These are phyloP conservation scores for Daldinia grandis DNA, from an alignment of 495 filamentous ascomycete genomes.

Conservation along the genomic window DNA sequence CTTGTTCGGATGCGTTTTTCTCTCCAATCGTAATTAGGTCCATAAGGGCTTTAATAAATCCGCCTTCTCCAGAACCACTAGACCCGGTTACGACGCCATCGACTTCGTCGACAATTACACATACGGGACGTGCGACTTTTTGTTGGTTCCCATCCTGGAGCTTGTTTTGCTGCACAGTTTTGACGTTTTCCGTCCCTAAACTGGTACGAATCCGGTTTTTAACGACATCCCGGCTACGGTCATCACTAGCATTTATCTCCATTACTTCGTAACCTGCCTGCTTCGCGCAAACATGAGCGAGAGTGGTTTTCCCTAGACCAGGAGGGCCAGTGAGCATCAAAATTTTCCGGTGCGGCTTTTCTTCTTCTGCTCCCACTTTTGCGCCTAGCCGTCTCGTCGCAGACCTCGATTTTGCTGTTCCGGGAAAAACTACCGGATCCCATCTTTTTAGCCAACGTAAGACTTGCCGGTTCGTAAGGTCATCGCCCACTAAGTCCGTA, in stretches of 20 bases:
- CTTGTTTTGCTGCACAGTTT: constrained; percentile 74
- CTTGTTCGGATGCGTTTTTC: constrained; percentile 69
- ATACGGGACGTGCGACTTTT: constrained; percentile 85
- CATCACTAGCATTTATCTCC: constrained; percentile 87
- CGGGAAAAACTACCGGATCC: constrained; percentile 92
- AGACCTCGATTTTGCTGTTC: constrained; percentile 64
- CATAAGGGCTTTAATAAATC: constrained; percentile 93
- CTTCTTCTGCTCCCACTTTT: constrained; percentile 62
- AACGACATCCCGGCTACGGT: constrained; percentile 79
- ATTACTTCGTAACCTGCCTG: constrained; percentile 96
- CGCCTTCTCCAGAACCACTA: constrained; percentile 74
- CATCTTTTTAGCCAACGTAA: constrained; percentile 92
- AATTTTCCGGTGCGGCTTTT: constrained; percentile 81
- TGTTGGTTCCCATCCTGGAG: constrained; percentile 64
- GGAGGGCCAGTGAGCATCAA: constrained; percentile 89
- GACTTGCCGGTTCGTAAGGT: constrained; percentile 90
- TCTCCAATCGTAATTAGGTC: constrained; percentile 87
- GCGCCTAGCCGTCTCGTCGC: constrained; percentile 43
- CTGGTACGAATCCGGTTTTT: constrained; percentile 88
- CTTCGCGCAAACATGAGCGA: constrained; percentile 93
- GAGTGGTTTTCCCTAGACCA: constrained; percentile 92
- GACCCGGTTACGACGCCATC: constrained; percentile 88
- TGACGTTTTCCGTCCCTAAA: constrained; percentile 90
- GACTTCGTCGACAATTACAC: constrained; percentile 94
- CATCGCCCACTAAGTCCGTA: constrained; percentile 91